Evolutionary conservation across 179 eudicot species (phyloP).

Genomic region (Amaranthus tricolor): DNA sequence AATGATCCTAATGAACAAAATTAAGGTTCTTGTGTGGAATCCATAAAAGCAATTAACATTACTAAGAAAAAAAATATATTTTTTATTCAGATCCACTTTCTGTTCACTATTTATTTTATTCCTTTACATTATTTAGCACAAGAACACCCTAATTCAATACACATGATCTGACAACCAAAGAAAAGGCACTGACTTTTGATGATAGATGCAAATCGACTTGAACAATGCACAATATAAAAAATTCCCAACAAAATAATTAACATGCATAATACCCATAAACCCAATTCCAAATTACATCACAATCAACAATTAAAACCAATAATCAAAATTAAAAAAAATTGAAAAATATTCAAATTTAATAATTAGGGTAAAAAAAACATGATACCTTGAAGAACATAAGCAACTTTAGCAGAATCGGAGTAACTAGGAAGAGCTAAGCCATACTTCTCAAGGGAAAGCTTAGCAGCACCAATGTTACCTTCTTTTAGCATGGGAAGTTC

Average conservation of each 20-base stretch:
- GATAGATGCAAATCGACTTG: too few relatives aligned
- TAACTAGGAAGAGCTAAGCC: conserved; percentile 78
- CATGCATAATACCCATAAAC: conserved; percentile 6
- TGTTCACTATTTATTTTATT: too few relatives aligned
- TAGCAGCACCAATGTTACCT: conserved; percentile 81
- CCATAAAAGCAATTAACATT: neutral
- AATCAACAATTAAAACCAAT: conserved; percentile 33
- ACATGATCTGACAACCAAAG: conserved; percentile 10
- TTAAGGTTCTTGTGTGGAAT: conserved; percentile 24
- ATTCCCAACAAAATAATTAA: neutral
- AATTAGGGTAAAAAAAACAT: neutral
- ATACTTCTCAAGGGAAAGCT: conserved; percentile 54
- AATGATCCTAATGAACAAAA: too few relatives aligned
- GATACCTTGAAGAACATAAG: conserved; percentile 84
- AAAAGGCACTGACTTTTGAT: conserved; percentile 8
- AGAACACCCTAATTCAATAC: neutral
- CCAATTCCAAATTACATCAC: neutral
- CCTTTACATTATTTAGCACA: conserved; percentile 20
- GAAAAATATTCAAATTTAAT: conserved; percentile 19
- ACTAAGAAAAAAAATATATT: neutral
- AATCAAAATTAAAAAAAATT: neutral
- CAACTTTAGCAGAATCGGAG: conserved; percentile 76
- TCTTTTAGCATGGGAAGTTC: conserved; percentile 67
- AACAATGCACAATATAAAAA: neutral
- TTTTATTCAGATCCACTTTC: too few relatives aligned